Evolutionary conservation across 192 early-diverging fungal genomes (phyloP).

Genomic region (Lobosporangium transversale): DNA sequence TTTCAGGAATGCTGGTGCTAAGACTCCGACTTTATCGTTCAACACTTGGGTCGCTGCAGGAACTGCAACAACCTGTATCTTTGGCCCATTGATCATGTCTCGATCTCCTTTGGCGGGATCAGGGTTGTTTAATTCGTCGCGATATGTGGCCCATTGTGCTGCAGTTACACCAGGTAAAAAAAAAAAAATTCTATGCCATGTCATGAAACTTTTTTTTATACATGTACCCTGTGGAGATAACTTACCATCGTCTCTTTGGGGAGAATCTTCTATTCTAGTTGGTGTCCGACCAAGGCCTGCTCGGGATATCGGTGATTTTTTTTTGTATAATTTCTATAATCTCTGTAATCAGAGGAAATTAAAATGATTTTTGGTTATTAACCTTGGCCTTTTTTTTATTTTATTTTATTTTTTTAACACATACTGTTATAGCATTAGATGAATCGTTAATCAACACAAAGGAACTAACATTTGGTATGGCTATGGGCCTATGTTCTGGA

Average conservation of each 20-base stretch:
- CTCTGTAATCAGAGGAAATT: too few species aligned
- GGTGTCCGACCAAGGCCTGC: background rate
- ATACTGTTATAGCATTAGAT: background rate
- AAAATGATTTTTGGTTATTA: too few species aligned
- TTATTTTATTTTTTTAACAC: background rate
- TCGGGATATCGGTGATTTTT: background rate
- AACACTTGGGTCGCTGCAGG: conserved; percentile 14
- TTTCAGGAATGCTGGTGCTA: conserved; percentile 6
- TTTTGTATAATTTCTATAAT: background rate
- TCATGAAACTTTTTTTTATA: background rate
- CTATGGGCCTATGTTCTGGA: conserved; percentile 61
- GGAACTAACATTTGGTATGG: conserved; percentile 59
- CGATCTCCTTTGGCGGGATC: conserved; percentile 3
- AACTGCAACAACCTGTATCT: conserved; percentile 11
- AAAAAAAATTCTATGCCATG: too few species aligned
- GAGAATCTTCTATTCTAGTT: background rate
- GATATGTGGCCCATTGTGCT: conserved; percentile 10
- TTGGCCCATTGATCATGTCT: conserved; percentile 19
- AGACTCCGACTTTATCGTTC: background rate
- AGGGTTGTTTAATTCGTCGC: background rate
- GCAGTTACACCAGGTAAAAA: conserved; percentile 7
- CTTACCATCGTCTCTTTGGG: background rate
- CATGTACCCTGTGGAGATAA: background rate
- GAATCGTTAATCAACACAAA: conserved; percentile 48
- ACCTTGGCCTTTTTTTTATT: background rate